phyloP scores from a whole-genome alignment of 2,329 filamentous ascomycete species.

The Annulohypoxylon truncatum region DNA sequence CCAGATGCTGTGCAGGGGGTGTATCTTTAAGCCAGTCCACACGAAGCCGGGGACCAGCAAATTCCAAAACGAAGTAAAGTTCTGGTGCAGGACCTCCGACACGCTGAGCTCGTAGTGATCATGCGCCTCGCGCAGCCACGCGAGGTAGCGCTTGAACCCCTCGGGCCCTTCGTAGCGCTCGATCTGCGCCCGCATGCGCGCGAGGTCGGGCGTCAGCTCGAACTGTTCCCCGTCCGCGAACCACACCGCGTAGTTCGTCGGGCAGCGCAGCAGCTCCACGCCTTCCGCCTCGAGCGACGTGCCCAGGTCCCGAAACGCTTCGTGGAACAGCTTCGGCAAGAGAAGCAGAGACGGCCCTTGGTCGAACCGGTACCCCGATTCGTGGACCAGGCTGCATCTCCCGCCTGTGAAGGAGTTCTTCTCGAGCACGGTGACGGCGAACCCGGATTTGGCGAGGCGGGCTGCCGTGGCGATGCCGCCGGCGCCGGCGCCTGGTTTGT shows the following conservation, averaged over 20 bases:
- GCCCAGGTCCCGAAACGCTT: conserved; percentile 75
- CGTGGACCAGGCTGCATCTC: conserved; percentile 73
- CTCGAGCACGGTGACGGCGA: conserved; percentile 80
- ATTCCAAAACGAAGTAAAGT: conserved; percentile 70
- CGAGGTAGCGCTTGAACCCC: conserved; percentile 76
- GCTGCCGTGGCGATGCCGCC: conserved; percentile 79
- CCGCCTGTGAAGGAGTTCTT: conserved; percentile 80
- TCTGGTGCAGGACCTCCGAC: conserved; percentile 72
- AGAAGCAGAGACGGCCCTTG: conserved; percentile 80
- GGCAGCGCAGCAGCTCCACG: conserved; percentile 76
- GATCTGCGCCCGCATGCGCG: conserved; percentile 77
- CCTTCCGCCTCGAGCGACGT: conserved; percentile 74
- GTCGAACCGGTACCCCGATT: conserved; percentile 76
- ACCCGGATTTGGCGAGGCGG: conserved; percentile 76
- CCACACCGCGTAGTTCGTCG: conserved; percentile 80
- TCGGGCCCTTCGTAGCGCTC: conserved; percentile 79
- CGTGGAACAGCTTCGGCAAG: conserved; percentile 75
- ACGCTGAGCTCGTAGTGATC: conserved; percentile 76
- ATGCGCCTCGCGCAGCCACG: conserved; percentile 74
- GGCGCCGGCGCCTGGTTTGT: conserved; percentile 69
- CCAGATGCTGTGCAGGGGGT: conserved; percentile 79
- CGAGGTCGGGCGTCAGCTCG: conserved; percentile 73
- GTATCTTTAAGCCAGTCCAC: conserved; percentile 67
- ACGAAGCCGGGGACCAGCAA: conserved; percentile 71
- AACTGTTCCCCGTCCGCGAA: conserved; percentile 76